phyloP scores from a whole-genome alignment of 108 stramenopile genomes.

The Stephanodiscus minutulus region DNA sequence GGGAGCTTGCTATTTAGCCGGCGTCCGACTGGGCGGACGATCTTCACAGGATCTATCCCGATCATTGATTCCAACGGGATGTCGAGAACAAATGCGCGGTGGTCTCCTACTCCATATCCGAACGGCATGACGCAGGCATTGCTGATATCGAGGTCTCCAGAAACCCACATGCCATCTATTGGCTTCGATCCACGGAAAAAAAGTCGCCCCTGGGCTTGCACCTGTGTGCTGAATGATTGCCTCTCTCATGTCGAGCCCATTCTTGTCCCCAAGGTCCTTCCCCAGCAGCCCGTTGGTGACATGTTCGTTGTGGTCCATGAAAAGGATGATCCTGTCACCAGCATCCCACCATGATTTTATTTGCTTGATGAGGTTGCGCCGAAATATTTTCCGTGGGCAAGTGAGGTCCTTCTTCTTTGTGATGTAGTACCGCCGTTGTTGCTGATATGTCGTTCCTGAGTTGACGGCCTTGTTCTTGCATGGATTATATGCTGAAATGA shows the following conservation, averaged over 20 bases:
- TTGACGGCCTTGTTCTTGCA: background rate
- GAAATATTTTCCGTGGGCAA: background rate
- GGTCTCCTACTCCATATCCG: conserved; percentile 16
- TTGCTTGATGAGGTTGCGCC: background rate
- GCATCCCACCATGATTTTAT: background rate
- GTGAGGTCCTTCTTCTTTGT: background rate
- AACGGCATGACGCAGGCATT: background rate
- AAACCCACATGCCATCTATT: background rate
- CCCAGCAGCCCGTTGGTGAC: background rate
- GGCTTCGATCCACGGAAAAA: background rate
- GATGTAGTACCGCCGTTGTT: background rate
- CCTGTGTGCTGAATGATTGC: background rate
- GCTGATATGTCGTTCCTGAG: background rate
- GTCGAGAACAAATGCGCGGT: conserved; percentile 3
- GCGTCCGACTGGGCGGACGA: background rate
- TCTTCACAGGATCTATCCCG: background rate
- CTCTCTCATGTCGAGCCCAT: background rate
- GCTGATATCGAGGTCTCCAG: background rate
- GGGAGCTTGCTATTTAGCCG: background rate
- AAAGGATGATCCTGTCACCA: conserved; percentile 6
- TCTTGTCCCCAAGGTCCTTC: background rate
- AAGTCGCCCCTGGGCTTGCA: background rate
- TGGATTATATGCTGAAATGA: background rate
- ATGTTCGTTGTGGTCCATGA: conserved; percentile 8
- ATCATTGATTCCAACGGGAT: too few species aligned